A percentile compares a stretch with the other conserved stretches of the same genome.
These are phyloP conservation scores for Oxytropis ochrocephala DNA, from an alignment of 306 rosid species.

Conservation along the genomic window DNA sequence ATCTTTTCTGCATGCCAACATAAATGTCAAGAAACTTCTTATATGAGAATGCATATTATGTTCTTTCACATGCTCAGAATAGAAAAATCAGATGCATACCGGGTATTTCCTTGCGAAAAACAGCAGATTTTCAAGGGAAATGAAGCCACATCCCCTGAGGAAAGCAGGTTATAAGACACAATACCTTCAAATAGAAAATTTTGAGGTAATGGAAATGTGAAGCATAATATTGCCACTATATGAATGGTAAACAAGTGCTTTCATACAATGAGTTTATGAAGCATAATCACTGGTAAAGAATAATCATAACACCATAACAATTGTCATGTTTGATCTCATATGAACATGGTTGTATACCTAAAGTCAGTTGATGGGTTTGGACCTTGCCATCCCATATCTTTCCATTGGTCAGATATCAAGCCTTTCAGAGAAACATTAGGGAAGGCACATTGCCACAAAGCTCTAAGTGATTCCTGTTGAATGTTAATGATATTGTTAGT, in stretches of 20 bases:
- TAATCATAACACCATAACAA: not conserved
- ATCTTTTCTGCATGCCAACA: slow-evolving; percentile 15
- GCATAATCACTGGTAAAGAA: not conserved
- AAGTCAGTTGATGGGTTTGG: slow-evolving; percentile 96
- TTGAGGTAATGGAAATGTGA: not conserved
- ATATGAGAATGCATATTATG: not conserved
- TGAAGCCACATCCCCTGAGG: slow-evolving; percentile 83
- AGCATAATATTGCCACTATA: slow-evolving; percentile 2
- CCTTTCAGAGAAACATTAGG: slow-evolving; percentile 65
- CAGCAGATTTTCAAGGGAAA: slow-evolving; percentile 89
- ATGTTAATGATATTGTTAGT: slow-evolving; percentile 1
- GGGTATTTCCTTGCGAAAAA: slow-evolving; percentile 75
- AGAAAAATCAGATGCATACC: slow-evolving; percentile 43
- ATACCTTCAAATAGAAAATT: slow-evolving; percentile 23
- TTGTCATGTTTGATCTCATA: not conserved
- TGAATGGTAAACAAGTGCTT: not conserved
- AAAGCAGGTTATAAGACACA: slow-evolving; percentile 46
- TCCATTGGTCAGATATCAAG: slow-evolving; percentile 90
- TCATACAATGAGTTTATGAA: not conserved
- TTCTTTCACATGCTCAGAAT: not conserved
- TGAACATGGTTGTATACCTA: slow-evolving; percentile 39
- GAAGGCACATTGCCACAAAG: slow-evolving; percentile 75
- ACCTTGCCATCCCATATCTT: slow-evolving; percentile 99
- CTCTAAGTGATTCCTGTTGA: slow-evolving; percentile 69
- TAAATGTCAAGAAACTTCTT: slow-evolving; percentile 21